Percentiles rank a stretch among this genome's conserved stretches.
These are phyloP conservation scores for Heterobasidion irregulare DNA, from an alignment of 1,284 basidiomycete genomes.

Conservation along the genomic window DNA sequence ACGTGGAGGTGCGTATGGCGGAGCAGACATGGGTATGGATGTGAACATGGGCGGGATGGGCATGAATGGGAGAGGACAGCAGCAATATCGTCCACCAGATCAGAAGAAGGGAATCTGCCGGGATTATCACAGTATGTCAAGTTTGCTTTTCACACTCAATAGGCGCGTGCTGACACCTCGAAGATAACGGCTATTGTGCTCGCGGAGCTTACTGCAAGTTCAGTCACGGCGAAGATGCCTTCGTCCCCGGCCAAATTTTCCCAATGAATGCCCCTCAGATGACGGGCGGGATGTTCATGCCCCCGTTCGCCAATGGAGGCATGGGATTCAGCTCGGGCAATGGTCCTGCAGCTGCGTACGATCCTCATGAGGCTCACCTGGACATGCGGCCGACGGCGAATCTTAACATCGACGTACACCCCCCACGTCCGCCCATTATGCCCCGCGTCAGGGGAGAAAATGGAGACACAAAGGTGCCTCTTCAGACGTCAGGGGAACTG, in stretches of 20 bases:
- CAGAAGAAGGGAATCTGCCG: conserved; percentile 69
- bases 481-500: conserved; percentile 46
- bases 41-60: conserved; percentile 17
- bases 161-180: conserved; percentile 4
- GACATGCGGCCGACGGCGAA: conserved; percentile 47
- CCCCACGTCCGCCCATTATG: conserved; percentile 46
- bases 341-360: conserved; percentile 45
- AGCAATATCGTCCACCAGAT: conserved; percentile 57
- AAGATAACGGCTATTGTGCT: conserved; percentile 86
- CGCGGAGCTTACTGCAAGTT: conserved; percentile 89
- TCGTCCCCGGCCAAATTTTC: conserved; percentile 60
- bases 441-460: conserved; percentile 43
- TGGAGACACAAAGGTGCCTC: conserved; percentile 23
- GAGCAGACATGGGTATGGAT: conserved; percentile 24
- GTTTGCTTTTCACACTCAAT: background rate
- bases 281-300: conserved; percentile 43
- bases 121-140: conserved; percentile 80
- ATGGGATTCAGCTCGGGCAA: conserved; percentile 22
- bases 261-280: conserved; percentile 36
- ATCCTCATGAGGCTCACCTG: conserved; percentile 70
- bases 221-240: conserved; percentile 81
- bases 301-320: conserved; percentile 40
- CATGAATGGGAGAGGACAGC: conserved; percentile 37
- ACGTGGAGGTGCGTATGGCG: conserved; percentile 20
- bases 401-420: conserved; percentile 25